These are phyloP conservation scores for Hordeum pubiflorum DNA, from an alignment of 202 grass and related monocot species.

Conservation along the genomic window DNA sequence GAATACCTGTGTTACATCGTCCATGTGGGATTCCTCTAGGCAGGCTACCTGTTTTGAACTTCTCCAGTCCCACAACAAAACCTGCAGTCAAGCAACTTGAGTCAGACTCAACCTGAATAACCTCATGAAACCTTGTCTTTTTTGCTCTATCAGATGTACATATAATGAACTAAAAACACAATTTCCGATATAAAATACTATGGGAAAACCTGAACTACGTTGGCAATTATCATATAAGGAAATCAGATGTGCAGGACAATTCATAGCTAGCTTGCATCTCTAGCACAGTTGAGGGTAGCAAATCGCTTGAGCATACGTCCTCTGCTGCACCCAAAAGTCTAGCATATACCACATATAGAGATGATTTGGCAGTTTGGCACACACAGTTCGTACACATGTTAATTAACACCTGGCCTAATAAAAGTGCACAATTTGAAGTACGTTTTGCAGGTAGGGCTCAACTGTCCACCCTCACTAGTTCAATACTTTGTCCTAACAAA, in stretches of 20 bases:
- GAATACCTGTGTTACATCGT: conserved; percentile 81
- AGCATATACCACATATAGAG: neutral
- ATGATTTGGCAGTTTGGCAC: neutral
- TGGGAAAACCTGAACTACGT: neutral
- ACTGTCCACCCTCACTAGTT: neutral
- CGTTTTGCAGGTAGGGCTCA: neutral
- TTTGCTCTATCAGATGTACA: neutral
- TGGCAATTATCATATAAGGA: neutral
- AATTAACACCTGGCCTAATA: neutral
- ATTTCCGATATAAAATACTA: neutral
- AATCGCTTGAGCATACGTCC: neutral
- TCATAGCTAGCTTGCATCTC: neutral
- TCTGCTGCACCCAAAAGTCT: neutral
- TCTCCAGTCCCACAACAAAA: conserved; percentile 97
- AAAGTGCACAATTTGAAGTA: neutral
- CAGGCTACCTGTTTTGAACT: conserved; percentile 74
- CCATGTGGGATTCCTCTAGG: conserved; percentile 84
- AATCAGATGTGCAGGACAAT: neutral
- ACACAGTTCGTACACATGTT: neutral
- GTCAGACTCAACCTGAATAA: conserved; percentile 1
- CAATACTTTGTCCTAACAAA: neutral
- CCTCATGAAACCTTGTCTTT: neutral
- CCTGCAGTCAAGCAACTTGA: conserved; percentile 29
- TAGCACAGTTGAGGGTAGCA: neutral
- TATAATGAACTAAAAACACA: neutral